phyloP scores from a whole-genome alignment of 2,329 filamentous ascomycete genomes.

The Nakataea oryzae region DNA sequence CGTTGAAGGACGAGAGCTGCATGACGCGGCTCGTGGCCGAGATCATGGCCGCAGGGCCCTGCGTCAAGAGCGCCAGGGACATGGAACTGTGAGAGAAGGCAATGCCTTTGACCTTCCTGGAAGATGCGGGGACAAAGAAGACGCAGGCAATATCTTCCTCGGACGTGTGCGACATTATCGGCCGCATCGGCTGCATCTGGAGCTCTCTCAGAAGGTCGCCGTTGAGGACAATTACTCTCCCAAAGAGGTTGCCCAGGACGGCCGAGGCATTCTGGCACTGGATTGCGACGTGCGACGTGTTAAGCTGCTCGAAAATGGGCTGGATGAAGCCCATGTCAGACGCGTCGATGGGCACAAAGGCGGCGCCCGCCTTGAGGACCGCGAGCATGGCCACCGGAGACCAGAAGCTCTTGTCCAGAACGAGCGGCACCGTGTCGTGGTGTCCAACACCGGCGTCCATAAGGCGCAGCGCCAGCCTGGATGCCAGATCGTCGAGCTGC shows the following conservation, averaged over 20 bases:
- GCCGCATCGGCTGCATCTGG: neutral
- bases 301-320: constrained; percentile 30
- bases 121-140: constrained; percentile 48
- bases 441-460: constrained; percentile 31
- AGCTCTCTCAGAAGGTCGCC: constrained; percentile 1
- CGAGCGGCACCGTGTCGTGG: constrained; percentile 51
- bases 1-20: constrained; percentile 45
- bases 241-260: constrained; percentile 26
- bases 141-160: constrained; percentile 46
- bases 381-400: constrained; percentile 62
- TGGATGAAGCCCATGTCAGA: constrained; percentile 29
- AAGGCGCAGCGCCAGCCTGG: constrained; percentile 25
- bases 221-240: constrained; percentile 23
- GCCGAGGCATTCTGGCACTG: constrained; percentile 30
- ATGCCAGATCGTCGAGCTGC: constrained; percentile 25
- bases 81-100: constrained; percentile 51
- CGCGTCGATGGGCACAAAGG: constrained; percentile 38
- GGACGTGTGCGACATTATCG: constrained; percentile 12
- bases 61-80: constrained; percentile 39
- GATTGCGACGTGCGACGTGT: constrained; percentile 28
- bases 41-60: constrained; percentile 39
- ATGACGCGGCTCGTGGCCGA: constrained; percentile 42
- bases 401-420: constrained; percentile 59
- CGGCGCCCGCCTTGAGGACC: constrained; percentile 40
- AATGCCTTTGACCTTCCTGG: constrained; percentile 47